Percentiles rank a stretch among this genome's conserved stretches.
Evolutionary conservation across 148 eudicot genomes (phyloP).

Genomic region (Polygonum aviculare): DNA sequence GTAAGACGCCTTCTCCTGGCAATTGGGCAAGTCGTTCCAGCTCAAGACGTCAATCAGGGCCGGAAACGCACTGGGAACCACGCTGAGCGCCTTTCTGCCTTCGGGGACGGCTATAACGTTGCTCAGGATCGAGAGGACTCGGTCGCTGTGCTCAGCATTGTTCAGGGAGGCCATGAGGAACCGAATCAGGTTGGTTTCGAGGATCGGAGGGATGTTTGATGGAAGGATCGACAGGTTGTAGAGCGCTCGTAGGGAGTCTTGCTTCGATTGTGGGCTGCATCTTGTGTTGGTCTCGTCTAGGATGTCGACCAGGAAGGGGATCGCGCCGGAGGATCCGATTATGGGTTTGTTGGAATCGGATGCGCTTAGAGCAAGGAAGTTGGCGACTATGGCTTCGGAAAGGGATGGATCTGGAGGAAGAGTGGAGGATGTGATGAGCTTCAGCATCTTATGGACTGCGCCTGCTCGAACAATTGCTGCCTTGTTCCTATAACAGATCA

Average conservation of each 20-base stretch:
- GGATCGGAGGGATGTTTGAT: constrained; percentile 34
- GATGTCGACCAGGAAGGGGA: constrained; percentile 48
- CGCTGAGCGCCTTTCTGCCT: constrained; percentile 54
- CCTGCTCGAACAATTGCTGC: constrained; percentile 88
- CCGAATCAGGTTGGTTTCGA: constrained; percentile 48
- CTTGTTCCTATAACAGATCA: constrained; percentile 50
- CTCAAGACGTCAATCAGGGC: constrained; percentile 60
- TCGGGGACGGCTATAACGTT: constrained; percentile 49
- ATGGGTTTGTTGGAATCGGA: constrained; percentile 72
- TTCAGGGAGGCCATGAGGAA: constrained; percentile 42
- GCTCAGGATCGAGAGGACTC: constrained; percentile 64
- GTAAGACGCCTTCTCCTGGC: constrained; percentile 82
- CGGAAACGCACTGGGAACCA: constrained; percentile 37
- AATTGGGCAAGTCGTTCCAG: constrained; percentile 75
- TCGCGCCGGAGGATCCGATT: constrained; percentile 75
- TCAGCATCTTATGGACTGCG: constrained; percentile 85
- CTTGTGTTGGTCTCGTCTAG: constrained; percentile 25
- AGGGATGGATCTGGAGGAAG: constrained; percentile 24
- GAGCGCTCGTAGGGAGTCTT: constrained; percentile 68
- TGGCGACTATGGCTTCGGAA: constrained; percentile 75
- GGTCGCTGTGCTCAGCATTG: constrained; percentile 47
- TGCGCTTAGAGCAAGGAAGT: constrained; percentile 84
- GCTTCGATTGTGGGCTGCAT: constrained; percentile 38
- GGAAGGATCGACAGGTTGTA: constrained; percentile 76
- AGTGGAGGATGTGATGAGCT: constrained; percentile 40